These are phyloP conservation scores for Prunus yedoensis DNA, from an alignment of 331 rosid genomes.

Conservation along the genomic window DNA sequence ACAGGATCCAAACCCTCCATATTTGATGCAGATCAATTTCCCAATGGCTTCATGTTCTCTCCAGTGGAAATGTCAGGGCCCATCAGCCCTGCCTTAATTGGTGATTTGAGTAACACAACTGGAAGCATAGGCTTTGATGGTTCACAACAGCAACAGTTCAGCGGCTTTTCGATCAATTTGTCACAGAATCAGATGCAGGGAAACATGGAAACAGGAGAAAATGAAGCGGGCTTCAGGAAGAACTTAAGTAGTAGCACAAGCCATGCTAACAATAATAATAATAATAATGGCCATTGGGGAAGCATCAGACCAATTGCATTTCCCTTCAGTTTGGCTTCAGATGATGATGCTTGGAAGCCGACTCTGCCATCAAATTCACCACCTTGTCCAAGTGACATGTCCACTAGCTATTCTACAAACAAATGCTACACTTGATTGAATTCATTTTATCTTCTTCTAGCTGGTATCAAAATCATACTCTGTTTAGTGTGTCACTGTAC, in stretches of 20 bases:
- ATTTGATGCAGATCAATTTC: slow-evolving; percentile 32
- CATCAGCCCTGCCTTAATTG: slow-evolving; percentile 32
- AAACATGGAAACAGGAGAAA: slow-evolving; percentile 15
- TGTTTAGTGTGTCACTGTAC: slow-evolving; percentile 16
- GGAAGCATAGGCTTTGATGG: slow-evolving; percentile 48
- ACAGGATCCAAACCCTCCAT: slow-evolving; percentile 24
- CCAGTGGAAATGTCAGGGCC: slow-evolving; percentile 33
- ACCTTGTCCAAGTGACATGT: slow-evolving; percentile 53
- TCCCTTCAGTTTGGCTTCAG: slow-evolving; percentile 54
- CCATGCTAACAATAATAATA: not conserved
- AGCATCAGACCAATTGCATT: slow-evolving; percentile 43
- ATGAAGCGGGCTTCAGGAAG: slow-evolving; percentile 27
- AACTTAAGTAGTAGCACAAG: not conserved
- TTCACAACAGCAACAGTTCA: slow-evolving; percentile 32
- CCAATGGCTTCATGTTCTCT: slow-evolving; percentile 46
- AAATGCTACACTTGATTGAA: slow-evolving; percentile 40
- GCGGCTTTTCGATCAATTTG: slow-evolving; percentile 41
- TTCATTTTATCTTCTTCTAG: slow-evolving; percentile 6
- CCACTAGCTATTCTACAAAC: slow-evolving; percentile 46
- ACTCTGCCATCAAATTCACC: slow-evolving; percentile 48
- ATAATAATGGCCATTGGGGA: slow-evolving; percentile 37
- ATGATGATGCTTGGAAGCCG: slow-evolving; percentile 56
- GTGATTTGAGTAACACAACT: slow-evolving; percentile 4
- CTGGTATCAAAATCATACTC: not conserved
- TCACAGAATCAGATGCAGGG: slow-evolving; percentile 43